A percentile compares a stretch with the other conserved stretches of the same genome.
Evolutionary conservation across 2,329 filamentous ascomycete genomes (phyloP).

Genomic region (Clonostachys sp.): DNA sequence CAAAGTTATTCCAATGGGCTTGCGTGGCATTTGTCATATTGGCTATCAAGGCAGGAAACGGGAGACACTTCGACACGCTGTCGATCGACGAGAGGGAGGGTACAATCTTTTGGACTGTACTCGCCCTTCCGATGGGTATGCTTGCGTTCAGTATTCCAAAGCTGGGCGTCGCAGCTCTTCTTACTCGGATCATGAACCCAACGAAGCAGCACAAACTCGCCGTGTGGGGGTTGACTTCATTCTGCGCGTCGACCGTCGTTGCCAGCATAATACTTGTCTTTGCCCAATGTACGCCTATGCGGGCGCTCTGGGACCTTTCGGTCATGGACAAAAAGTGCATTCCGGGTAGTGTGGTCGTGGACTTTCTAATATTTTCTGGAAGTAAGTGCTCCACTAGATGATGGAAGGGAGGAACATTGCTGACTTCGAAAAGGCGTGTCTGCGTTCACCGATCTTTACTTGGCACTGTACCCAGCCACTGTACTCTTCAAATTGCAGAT

Average conservation of each 20-base stretch:
- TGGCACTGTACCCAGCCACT: conserved; percentile 31
- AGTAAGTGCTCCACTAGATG: no score
- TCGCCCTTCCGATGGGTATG: conserved; percentile 28
- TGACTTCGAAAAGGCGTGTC: conserved; percentile 16
- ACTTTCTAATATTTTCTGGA: no score
- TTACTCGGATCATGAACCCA: conserved; percentile 31
- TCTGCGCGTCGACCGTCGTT: conserved; percentile 18
- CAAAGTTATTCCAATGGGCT: conserved; percentile 6
- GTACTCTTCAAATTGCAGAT: conserved; percentile 29
- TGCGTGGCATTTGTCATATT: conserved; percentile 8
- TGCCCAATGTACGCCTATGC: conserved; percentile 32
- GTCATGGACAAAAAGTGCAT: no score
- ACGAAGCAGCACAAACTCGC: conserved; percentile 20
- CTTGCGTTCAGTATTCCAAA: conserved; percentile 33
- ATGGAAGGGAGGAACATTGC: no score
- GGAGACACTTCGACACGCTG: conserved; percentile 9
- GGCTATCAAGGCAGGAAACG: conserved; percentile 10
- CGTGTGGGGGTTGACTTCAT: conserved; percentile 27
- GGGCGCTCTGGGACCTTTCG: neutral
- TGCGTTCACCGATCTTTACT: conserved; percentile 31
- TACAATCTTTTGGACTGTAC: conserved; percentile 21
- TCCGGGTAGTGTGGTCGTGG: no score
- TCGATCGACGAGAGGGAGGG: conserved; percentile 2
- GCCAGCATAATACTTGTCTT: conserved; percentile 29
- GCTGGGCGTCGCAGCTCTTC: conserved; percentile 30